A percentile compares a stretch with the other conserved stretches of the same genome.
These are phyloP conservation scores for Prunus armeniaca DNA, from an alignment of 306 rosid genomes.

Conservation along the genomic window DNA sequence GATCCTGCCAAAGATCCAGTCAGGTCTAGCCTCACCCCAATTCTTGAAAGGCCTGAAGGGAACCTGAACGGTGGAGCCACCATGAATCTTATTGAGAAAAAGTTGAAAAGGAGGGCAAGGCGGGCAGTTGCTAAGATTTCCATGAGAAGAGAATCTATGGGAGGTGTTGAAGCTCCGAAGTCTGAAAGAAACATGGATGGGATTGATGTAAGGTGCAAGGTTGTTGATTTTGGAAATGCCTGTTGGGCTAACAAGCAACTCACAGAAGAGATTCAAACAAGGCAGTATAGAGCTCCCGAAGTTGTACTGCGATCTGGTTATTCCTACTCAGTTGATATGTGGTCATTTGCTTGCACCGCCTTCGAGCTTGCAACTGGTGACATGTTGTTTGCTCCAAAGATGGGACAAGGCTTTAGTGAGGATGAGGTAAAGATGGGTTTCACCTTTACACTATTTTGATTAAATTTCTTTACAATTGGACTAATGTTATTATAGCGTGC, in stretches of 20 bases:
- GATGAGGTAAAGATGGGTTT: conserved; percentile 72
- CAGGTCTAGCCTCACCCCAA: conserved; percentile 58
- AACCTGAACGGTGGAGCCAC: conserved; percentile 60
- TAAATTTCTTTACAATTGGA: not conserved
- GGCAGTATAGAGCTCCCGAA: conserved; percentile 98
- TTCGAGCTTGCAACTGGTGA: conserved; percentile 98
- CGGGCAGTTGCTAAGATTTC: conserved; percentile 92
- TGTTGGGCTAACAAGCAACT: conserved; percentile 79
- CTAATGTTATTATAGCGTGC: not conserved
- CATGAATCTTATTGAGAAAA: conserved; percentile 70
- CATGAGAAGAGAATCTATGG: conserved; percentile 68
- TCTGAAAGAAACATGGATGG: conserved; percentile 60
- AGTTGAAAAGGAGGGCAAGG: conserved; percentile 80
- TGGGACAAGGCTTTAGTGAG: conserved; percentile 80
- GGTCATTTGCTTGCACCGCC: conserved; percentile 93
- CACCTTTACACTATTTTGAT: not conserved
- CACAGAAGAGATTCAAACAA: conserved; percentile 84
- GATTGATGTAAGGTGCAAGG: conserved; percentile 80
- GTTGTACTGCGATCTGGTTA: conserved; percentile 78
- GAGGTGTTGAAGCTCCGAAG: conserved; percentile 51
- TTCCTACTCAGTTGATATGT: conserved; percentile 83
- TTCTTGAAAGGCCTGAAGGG: conserved; percentile 82
- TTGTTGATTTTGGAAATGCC: conserved; percentile 95
- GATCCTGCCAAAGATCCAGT: conserved; percentile 83
- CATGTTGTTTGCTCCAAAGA: conserved; percentile 84